These are phyloP conservation scores for Aspergillus neotritici DNA, from an alignment of 2,329 filamentous ascomycete genomes.

Conservation along the genomic window DNA sequence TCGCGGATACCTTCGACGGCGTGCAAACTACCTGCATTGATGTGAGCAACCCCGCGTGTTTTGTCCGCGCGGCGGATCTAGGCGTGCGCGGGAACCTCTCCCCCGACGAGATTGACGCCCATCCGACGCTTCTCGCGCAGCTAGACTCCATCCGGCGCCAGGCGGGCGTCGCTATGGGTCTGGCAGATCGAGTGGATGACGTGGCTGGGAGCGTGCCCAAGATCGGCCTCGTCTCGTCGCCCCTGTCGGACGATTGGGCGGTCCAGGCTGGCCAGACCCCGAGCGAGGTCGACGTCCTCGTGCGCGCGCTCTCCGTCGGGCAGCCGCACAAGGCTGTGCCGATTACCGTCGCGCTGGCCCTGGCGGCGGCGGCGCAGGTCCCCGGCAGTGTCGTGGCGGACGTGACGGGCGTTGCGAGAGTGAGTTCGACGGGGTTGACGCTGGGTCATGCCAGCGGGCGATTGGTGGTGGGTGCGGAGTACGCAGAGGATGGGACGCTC, in stretches of 20 bases:
- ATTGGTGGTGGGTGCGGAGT: slow-evolving; percentile 40
- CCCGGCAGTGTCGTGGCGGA: slow-evolving; percentile 37
- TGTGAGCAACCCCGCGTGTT: slow-evolving; percentile 59
- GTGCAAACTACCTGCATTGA: slow-evolving; percentile 56
- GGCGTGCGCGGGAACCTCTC: slow-evolving; percentile 39
- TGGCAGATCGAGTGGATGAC: slow-evolving; percentile 42
- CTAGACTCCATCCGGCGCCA: slow-evolving; percentile 54
- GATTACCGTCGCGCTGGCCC: slow-evolving; percentile 50
- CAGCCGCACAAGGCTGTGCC: slow-evolving; percentile 55
- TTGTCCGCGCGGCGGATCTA: slow-evolving; percentile 53
- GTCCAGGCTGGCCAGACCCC: slow-evolving; percentile 22
- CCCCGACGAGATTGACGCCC: slow-evolving; percentile 50
- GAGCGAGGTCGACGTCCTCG: slow-evolving; percentile 38
- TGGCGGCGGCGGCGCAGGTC: slow-evolving; percentile 46
- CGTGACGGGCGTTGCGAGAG: slow-evolving; percentile 18
- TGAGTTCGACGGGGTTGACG: slow-evolving; percentile 31
- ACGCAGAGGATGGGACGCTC: slow-evolving; percentile 32
- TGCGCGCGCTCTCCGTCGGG: slow-evolving; percentile 51
- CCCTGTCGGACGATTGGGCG: slow-evolving; percentile 8
- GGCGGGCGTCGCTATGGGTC: slow-evolving; percentile 58
- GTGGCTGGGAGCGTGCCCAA: slow-evolving; percentile 57
- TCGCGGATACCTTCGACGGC: slow-evolving; percentile 47
- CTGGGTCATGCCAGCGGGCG: slow-evolving; percentile 47
- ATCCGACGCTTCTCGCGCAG: slow-evolving; percentile 39
- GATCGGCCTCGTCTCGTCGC: slow-evolving; percentile 50